Base-by-base conservation (phyloP, 352 stramenopile genomes). In the Pythium phragmitis region DNA sequence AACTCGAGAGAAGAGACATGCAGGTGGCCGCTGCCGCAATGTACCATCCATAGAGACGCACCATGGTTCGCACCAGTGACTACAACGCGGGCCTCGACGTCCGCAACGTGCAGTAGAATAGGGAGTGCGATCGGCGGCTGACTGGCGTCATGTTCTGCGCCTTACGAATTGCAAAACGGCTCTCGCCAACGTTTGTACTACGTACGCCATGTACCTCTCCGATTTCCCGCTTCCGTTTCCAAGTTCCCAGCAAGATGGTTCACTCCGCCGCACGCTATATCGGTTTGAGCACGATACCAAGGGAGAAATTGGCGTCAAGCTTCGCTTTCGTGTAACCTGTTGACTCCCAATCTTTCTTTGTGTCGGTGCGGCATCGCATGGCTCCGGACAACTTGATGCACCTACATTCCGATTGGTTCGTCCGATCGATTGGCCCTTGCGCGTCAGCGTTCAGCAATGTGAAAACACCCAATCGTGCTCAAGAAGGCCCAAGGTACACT, bases 41-140 rank as follows among this genome's bases (percentile, higher is more conserved):
- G 12, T 41, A 65, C 58, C 58, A 65, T 33, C 28, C 58, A 26
- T 65, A 59, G 7, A 65, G 37, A 34, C 58, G 58, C 42, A 65
- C 47, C 58, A 65, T 65, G 21, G 8, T 39, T n/a, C 34, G n/a
- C 8, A 36, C 16, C 36, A 36, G 45, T 48, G 36, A 19, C 19
- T 37, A 39, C n/a, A 23, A 34, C 11, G 19, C 19, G 7, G 14
- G 47, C 21, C 14, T 23, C 28, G 19, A 8, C 52, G 5, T 58
- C 16, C 19, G 14, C 19, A 36, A 7, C 26, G 36, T 12, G 52
- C 21, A 9, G 36, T 36, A n/a, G 36, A 58, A 36, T 34, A 21
- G 19, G 37, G 13, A 58, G 23, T 47, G 21, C 34, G 2, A 21
- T 58, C 14, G 3, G 9, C 37, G 37, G 37, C 37, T 42, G 14